phyloP scores from a whole-genome alignment of 2,329 filamentous ascomycete species.

The Pestalotiopsis sp. region DNA sequence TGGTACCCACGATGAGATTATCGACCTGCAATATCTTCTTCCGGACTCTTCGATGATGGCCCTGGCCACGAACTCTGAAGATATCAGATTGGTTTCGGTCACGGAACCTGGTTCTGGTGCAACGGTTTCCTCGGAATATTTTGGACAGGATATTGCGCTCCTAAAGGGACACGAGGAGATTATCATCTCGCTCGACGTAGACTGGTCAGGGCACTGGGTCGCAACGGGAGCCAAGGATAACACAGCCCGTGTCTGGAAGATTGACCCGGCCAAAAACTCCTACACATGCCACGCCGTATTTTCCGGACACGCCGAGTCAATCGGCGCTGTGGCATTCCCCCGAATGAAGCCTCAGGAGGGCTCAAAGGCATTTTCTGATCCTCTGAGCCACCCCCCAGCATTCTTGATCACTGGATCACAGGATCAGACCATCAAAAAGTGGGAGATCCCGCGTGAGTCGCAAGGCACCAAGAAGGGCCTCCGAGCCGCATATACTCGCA shows the following conservation, averaged over 20 bases:
- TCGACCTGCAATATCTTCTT: slow-evolving; percentile 87
- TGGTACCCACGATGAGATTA: slow-evolving; percentile 96
- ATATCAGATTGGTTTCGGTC: slow-evolving; percentile 84
- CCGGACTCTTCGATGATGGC: slow-evolving; percentile 81
- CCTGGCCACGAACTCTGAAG: slow-evolving; percentile 92
- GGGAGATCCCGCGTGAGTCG: slow-evolving; percentile 72
- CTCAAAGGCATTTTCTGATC: slow-evolving; percentile 72
- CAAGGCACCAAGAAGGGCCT: slow-evolving; percentile 55
- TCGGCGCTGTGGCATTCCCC: slow-evolving; percentile 87
- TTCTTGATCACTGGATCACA: slow-evolving; percentile 93
- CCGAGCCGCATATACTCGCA: slow-evolving; percentile 80
- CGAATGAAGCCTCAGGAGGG: slow-evolving; percentile 67
- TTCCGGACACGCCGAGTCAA: slow-evolving; percentile 89
- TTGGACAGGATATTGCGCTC: slow-evolving; percentile 85
- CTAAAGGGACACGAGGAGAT: slow-evolving; percentile 94
- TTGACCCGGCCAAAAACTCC: slow-evolving; percentile 75
- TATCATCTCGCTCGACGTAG: slow-evolving; percentile 89
- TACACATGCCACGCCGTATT: slow-evolving; percentile 83
- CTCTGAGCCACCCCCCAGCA: slow-evolving; percentile 76
- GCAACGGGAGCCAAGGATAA: slow-evolving; percentile 97
- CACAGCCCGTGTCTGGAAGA: slow-evolving; percentile 84
- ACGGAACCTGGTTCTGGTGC: slow-evolving; percentile 38
- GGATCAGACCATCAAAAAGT: slow-evolving; percentile 93
- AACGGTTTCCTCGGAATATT: slow-evolving; percentile 58
- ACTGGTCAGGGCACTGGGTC: slow-evolving; percentile 97